Evolutionary conservation across 257 asterid species (phyloP), one percentile per base, ranked within the genome.

Genomic region (Parsonsia alboflavescens): DNA sequence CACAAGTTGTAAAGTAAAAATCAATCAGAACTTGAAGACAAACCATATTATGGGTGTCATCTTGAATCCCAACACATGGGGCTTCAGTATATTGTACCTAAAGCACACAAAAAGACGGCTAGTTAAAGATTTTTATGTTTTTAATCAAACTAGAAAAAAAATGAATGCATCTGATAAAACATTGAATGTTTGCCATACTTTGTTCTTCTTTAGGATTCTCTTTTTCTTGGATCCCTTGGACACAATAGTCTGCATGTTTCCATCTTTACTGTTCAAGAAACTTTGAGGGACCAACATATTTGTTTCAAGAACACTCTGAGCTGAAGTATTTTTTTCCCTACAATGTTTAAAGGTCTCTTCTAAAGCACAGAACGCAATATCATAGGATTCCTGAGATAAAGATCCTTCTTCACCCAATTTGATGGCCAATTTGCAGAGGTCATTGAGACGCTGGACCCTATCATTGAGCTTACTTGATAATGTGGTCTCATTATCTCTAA

Each of bases 321-420:
- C 68, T 6, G 45, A 62, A 62, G 41, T 30, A 62, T 33, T 62
- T 62, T 11, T 45, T 24, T 62, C 46, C 22, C 30, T 11, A 6
- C 46, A 30, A 22, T 6, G 22, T 16, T 62, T 62, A 41, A 62
- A 62, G 46, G 68, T 19, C 72, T 83, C 84, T 81, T 83, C 76
- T 67, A 87, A 17, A 45, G 84, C 84, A 68, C 41, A 68, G 33
- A 70, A 71, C 54, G 88, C 86, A 74, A 79, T 74, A 64, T 79
- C 73, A 73, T 81, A 87, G 62, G 80, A 80, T 80, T 81, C 86
- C 76, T 59, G 68, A 30, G 88, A 87, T 45, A 83, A 74, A 54
- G 88, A 85, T 33, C 89, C 88, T 66, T 80, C 85, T 75, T 83
- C 86, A 8, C 84, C 80, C 41, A 87, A 74, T 78, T 68, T 78